Evolutionary conservation across 768 basidiomycete species (phyloP), one percentile per base, ranked within the genome.

Genomic region (Sutorius australiensis): DNA sequence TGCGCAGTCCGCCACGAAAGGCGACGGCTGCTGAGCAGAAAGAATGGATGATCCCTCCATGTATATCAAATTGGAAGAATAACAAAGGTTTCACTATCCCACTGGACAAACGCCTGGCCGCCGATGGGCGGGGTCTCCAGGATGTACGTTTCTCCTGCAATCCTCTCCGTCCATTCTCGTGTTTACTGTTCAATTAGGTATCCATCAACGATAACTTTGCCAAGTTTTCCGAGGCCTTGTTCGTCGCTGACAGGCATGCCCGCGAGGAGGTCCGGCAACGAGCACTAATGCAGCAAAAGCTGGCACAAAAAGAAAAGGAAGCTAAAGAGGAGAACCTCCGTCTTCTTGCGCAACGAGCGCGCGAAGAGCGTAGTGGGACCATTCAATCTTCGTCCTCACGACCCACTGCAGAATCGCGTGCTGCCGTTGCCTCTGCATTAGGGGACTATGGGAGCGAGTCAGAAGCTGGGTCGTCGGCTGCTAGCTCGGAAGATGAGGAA

Each of bases 11-110:
- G 11, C 97, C 97, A 6, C 80, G 97, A 50, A 95, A 97, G 65
- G 95, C 94, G 4, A 95, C 95, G 0, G 89, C 91, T 8, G 90
- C 92, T 50, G 97, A 99, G 67, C 95, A 98, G 74, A 99, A 98
- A 74, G 97, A 98, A 65, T 98, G 97, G 97, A 97, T 98, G 94
- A 98, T 99, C 52, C 97, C 97, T 16, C 97, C 97, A 16, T 98
- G 95, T 70, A 98, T 99, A 55, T 95, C 92, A 27, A 99, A 99
- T 73, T 99, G 97, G 97, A 99, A 99, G 77, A 99, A 99, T 77
- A 98, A 98, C 84, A 99, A 98, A 74, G 97, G 97, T 80, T 99
- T 95, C 70, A 98, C 97, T 2, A 98, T 98, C 64, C 95, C 97
- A 34, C 79, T 98, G 32, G 97, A 98, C 68, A 98, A 99, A 75